A percentile compares a stretch with the other conserved stretches of the same genome.
Conservation (phyloP, 2,329 filamentous ascomycete species). For the Diaporthe sp. region DNA sequence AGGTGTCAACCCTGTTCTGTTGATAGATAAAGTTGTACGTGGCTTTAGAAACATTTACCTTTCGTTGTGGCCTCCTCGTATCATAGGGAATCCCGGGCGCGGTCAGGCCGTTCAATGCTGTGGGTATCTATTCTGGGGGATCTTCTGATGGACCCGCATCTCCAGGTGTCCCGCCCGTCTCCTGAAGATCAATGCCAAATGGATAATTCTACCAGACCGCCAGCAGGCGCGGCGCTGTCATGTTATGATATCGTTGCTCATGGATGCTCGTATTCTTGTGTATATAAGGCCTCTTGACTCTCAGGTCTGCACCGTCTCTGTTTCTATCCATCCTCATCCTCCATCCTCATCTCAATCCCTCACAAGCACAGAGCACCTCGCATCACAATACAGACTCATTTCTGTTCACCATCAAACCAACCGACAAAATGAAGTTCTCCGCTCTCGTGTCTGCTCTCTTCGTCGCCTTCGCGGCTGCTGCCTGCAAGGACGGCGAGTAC, state of each 20-base stretch:
- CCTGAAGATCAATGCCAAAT: conserved; percentile 33
- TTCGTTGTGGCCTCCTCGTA: neutral
- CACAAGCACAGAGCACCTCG: neutral
- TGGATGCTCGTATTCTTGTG: neutral
- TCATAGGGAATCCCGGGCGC: neutral
- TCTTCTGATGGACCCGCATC: conserved; percentile 20
- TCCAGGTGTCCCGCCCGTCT: conserved; percentile 19
- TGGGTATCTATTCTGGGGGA: conserved; percentile 25
- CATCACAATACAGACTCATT: conserved; percentile 6
- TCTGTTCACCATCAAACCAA: conserved; percentile 3
- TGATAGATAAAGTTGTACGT: neutral
- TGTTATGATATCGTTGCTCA: neutral
- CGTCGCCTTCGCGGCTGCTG: conserved; percentile 28
- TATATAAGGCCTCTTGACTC: neutral
- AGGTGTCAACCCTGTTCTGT: neutral
- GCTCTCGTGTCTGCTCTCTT: conserved; percentile 30
- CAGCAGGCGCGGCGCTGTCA: neutral
- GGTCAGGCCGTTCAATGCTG: conserved; percentile 1
- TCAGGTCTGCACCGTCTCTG: neutral
- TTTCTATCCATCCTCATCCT: conserved; percentile 15
- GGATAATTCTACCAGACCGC: neutral
- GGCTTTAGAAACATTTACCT: neutral
- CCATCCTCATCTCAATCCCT: neutral
- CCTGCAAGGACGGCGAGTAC: conserved; percentile 15
- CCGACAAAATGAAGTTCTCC: conserved; percentile 32